A percentile compares a stretch with the other conserved stretches of the same genome.
Conservation (phyloP, 2,329 filamentous ascomycete genomes). For the Colletotrichum sp. region DNA sequence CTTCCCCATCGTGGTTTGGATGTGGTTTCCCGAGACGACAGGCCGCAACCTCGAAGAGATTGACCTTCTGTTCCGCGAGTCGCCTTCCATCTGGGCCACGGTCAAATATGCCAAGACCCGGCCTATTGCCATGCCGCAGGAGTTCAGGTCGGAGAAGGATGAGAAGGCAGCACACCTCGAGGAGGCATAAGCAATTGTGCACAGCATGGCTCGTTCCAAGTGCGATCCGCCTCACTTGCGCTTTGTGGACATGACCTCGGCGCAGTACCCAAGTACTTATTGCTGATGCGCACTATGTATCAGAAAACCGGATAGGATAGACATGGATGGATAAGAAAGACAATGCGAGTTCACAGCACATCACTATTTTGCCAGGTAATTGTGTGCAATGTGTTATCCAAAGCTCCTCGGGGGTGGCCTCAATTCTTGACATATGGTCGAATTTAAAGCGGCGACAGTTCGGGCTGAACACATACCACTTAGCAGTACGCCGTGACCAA, state of each 20-base stretch:
- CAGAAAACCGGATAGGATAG: background rate
- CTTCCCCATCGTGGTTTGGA: slow-evolving; percentile 46
- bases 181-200: background rate
- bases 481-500: background rate
- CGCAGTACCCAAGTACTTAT: background rate
- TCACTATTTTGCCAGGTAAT: background rate
- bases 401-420: background rate
- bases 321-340: background rate
- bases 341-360: background rate
- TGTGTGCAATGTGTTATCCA: background rate
- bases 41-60: slow-evolving; percentile 51
- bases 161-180: slow-evolving; percentile 8
- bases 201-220: background rate
- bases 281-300: background rate
- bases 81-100: slow-evolving; percentile 36
- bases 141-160: slow-evolving; percentile 26
- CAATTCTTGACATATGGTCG: background rate
- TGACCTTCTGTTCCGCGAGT: slow-evolving; percentile 46
- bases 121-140: slow-evolving; percentile 33
- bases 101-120: slow-evolving; percentile 39
- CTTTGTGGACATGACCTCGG: background rate
- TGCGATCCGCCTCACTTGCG: background rate
- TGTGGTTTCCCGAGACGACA: slow-evolving; percentile 53
- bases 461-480: background rate
- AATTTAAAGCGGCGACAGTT: background rate